These are phyloP conservation scores for Fraxinus xanthoxyloides DNA, from an alignment of 305 asterid species.

Conservation along the genomic window DNA sequence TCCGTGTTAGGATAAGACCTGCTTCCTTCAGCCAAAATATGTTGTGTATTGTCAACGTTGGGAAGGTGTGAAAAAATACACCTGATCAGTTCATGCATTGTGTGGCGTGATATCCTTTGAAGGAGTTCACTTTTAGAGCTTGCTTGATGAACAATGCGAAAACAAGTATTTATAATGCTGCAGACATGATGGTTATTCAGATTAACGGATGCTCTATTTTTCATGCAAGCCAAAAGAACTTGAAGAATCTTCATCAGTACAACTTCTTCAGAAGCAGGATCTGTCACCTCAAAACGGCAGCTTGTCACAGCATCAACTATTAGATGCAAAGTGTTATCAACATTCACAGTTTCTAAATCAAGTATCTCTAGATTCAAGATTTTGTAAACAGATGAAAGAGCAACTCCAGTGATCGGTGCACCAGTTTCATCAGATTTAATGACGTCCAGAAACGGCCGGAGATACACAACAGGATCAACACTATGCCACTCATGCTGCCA, in stretches of 20 bases:
- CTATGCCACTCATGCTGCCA: slow-evolving; percentile 76
- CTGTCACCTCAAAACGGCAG: slow-evolving; percentile 98
- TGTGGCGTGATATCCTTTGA: slow-evolving; percentile 91
- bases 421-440: slow-evolving; percentile 96
- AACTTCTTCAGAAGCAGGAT: slow-evolving; percentile 98
- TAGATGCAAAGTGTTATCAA: slow-evolving; percentile 70
- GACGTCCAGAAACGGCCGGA: slow-evolving; percentile 88
- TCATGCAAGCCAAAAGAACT: slow-evolving; percentile 98
- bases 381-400: slow-evolving; percentile 85
- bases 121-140: slow-evolving; percentile 88
- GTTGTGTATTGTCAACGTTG: slow-evolving; percentile 33
- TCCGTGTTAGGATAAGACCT: slow-evolving; percentile 37
- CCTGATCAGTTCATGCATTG: slow-evolving; percentile 89
- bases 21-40: slow-evolving; percentile 37
- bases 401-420: slow-evolving; percentile 97
- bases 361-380: slow-evolving; percentile 75
- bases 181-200: slow-evolving; percentile 88
- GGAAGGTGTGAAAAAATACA: slow-evolving; percentile 83
- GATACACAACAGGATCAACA: slow-evolving; percentile 75
- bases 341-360: slow-evolving; percentile 67
- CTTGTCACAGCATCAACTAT: slow-evolving; percentile 98
- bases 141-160: slow-evolving; percentile 94
- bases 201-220: slow-evolving; percentile 70
- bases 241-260: slow-evolving; percentile 98
- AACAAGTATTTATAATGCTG: slow-evolving; percentile 83